These are phyloP conservation scores for Curvularia verruculosa DNA, from an alignment of 2,329 filamentous ascomycete species.

Conservation along the genomic window DNA sequence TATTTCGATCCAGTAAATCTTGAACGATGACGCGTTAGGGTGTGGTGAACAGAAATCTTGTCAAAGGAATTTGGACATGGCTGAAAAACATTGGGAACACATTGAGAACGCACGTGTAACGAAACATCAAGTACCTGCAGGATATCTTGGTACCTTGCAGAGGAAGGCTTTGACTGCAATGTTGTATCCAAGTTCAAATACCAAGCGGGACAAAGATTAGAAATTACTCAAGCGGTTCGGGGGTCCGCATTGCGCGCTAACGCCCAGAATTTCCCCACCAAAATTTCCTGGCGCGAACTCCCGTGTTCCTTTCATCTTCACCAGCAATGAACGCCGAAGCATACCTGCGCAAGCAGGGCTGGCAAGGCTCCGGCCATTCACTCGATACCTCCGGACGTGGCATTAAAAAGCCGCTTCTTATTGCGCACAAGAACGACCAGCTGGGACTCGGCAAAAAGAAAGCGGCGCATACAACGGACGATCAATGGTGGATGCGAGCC, in stretches of 20 bases:
- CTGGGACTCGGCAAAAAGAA: constrained; percentile 81
- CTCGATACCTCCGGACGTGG: constrained; percentile 79
- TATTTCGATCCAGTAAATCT: neutral
- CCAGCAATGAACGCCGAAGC: constrained; percentile 78
- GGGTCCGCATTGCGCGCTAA: constrained; percentile 16
- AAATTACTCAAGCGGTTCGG: neutral
- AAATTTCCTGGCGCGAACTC: constrained; percentile 24
- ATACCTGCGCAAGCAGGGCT: constrained; percentile 84
- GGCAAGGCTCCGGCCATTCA: constrained; percentile 86
- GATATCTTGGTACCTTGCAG: neutral
- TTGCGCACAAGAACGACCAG: constrained; percentile 81
- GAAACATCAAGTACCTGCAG: neutral
- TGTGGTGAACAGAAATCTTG: neutral
- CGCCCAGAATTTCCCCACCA: constrained; percentile 21
- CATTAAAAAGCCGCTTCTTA: constrained; percentile 80
- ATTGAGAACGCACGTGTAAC: neutral
- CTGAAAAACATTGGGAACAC: neutral
- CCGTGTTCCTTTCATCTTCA: constrained; percentile 8
- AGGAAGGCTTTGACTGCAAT: neutral
- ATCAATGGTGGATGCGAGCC: constrained; percentile 97
- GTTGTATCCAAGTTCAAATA: neutral
- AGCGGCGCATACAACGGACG: constrained; percentile 59
- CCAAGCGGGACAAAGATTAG: neutral
- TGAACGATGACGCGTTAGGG: neutral
- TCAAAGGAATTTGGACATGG: neutral